phyloP scores from a whole-genome alignment of 2,329 filamentous ascomycete species.

The Talaromyces sp. region DNA sequence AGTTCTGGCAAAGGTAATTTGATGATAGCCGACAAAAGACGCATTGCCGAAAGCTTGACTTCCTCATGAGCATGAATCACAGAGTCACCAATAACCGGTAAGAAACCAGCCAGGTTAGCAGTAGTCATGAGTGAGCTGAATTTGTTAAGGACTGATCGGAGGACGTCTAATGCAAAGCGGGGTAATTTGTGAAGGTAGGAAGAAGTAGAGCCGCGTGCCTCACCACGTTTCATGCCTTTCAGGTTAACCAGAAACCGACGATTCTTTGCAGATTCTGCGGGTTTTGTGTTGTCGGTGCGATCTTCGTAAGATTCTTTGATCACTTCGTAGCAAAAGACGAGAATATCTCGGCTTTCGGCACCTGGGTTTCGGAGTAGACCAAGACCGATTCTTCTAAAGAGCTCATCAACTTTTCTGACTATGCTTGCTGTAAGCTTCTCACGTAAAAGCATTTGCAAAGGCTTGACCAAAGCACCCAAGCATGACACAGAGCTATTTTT shows the following conservation, averaged over 20 bases:
- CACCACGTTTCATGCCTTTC: conserved; percentile 68
- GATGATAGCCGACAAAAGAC: conserved; percentile 76
- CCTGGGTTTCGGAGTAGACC: conserved; percentile 78
- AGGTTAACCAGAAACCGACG: conserved; percentile 69
- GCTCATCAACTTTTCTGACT: conserved; percentile 82
- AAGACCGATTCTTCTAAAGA: conserved; percentile 74
- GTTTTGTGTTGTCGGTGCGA: conserved; percentile 13
- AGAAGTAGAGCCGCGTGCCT: conserved; percentile 64
- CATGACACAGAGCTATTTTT: conserved; percentile 70
- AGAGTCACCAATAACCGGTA: conserved; percentile 83
- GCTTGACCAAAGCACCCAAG: conserved; percentile 69
- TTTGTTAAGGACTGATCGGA: conserved; percentile 80
- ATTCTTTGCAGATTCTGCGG: conserved; percentile 18
- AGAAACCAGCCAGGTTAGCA: conserved; percentile 73
- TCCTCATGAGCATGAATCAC: conserved; percentile 82
- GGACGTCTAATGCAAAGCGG: conserved; percentile 79
- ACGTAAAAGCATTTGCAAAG: conserved; percentile 69
- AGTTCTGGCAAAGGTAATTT: conserved; percentile 71
- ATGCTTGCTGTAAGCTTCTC: conserved; percentile 80
- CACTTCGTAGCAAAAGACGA: conserved; percentile 94
- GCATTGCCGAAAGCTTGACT: conserved; percentile 80
- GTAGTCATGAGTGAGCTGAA: conserved; percentile 74
- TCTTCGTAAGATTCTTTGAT: conserved; percentile 78
- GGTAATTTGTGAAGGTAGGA: conserved; percentile 83
- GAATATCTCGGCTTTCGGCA: conserved; percentile 69